Percentiles rank a stretch among this genome's conserved stretches.
phyloP scores from a whole-genome alignment of 352 stramenopile genomes.

The Pythium chondricola region DNA sequence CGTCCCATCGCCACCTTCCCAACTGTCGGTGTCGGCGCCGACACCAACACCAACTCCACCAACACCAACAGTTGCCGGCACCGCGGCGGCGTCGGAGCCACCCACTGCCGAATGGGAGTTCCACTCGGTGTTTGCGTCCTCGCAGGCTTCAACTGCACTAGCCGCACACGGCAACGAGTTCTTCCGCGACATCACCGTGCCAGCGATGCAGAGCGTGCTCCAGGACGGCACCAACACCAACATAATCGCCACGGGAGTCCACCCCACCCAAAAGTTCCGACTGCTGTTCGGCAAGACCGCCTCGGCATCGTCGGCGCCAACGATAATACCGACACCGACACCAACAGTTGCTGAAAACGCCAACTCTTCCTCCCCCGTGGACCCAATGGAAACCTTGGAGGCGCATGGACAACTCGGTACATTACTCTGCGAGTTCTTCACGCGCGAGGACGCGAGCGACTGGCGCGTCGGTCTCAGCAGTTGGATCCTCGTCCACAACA shows the following conservation, averaged over 20 bases:
- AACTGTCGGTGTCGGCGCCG: neutral
- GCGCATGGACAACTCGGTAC: conserved; percentile 50
- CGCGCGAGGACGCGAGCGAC: neutral
- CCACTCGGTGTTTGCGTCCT: conserved; percentile 49
- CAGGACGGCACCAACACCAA: conserved; percentile 54
- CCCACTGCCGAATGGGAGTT: conserved; percentile 51
- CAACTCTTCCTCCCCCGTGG: neutral
- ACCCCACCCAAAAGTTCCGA: conserved; percentile 67
- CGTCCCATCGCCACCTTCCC: neutral
- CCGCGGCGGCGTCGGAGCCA: neutral
- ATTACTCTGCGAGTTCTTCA: conserved; percentile 48
- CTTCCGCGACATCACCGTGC: conserved; percentile 47
- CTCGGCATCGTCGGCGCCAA: neutral
- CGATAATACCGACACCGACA: too few relatives aligned
- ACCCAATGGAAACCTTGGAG: conserved; percentile 35
- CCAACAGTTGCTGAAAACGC: too few relatives aligned
- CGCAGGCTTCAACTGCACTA: neutral
- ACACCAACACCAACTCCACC: conserved; percentile 4
- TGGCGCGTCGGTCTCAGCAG: conserved; percentile 61
- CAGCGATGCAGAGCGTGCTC: conserved; percentile 32
- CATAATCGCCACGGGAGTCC: conserved; percentile 52
- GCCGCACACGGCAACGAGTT: conserved; percentile 42
- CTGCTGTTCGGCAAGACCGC: conserved; percentile 62
- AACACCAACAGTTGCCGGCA: neutral
- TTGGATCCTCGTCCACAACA: conserved; percentile 69